These are phyloP conservation scores for Gossypium turneri DNA, from an alignment of 345 rosid species.

Conservation along the genomic window DNA sequence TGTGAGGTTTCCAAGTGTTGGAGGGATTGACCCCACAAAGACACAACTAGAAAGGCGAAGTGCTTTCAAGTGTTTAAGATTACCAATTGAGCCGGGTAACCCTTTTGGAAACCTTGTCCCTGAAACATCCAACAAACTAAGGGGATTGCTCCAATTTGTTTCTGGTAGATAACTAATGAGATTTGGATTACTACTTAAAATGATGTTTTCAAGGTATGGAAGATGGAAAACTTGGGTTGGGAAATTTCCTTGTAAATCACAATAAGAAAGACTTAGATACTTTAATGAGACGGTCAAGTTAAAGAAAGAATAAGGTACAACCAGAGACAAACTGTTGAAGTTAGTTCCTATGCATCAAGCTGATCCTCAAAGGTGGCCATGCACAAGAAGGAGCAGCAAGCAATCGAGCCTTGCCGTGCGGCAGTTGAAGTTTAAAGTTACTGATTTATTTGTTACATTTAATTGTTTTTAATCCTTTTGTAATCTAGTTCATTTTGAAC, in stretches of 20 bases:
- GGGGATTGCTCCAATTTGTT: conserved; percentile 12
- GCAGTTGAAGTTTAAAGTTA: too few relatives aligned
- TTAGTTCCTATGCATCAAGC: too few relatives aligned
- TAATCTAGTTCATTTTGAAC: too few relatives aligned
- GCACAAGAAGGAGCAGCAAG: too few relatives aligned
- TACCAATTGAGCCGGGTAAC: background rate
- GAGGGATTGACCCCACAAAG: conserved; percentile 11
- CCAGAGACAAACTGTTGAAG: too few relatives aligned
- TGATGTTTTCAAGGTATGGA: background rate
- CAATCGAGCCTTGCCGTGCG: too few relatives aligned
- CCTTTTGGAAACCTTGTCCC: background rate
- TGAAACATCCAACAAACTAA: background rate
- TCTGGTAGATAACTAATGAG: conserved; percentile 5
- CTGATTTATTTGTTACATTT: too few relatives aligned
- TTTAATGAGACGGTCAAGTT: conserved; percentile 8
- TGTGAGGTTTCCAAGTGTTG: background rate
- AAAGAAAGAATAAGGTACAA: background rate
- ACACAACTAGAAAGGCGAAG: background rate
- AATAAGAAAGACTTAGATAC: background rate
- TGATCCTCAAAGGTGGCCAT: too few relatives aligned
- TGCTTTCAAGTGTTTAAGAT: background rate
- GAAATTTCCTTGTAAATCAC: background rate
- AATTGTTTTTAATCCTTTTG: too few relatives aligned
- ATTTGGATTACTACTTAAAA: background rate
- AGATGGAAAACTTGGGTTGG: conserved; percentile 1